Percentiles rank a stretch among this genome's conserved stretches.
Evolutionary conservation across 805 yeast species (phyloP).

Genomic region (Yarrowia sp.): DNA sequence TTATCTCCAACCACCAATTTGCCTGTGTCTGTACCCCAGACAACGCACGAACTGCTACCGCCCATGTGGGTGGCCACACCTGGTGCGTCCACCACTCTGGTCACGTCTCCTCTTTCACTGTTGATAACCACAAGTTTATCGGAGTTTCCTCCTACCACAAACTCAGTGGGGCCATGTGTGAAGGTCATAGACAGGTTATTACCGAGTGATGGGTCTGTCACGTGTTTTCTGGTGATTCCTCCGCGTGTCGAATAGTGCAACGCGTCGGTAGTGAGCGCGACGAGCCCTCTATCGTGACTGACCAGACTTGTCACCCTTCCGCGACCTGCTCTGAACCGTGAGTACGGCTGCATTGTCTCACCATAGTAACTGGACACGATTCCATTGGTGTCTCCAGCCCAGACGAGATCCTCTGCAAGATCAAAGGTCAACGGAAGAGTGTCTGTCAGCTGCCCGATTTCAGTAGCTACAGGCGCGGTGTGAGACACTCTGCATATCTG

Average conservation of each 20-base stretch:
- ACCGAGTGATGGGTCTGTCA: constrained; percentile 34
- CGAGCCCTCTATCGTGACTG: constrained; percentile 54
- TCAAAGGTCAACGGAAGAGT: constrained; percentile 54
- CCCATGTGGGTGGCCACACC: constrained; percentile 26
- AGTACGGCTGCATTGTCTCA: constrained; percentile 51
- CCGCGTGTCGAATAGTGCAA: constrained; percentile 54
- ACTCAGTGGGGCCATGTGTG: constrained; percentile 35
- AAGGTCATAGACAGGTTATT: constrained; percentile 34
- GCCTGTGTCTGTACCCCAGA: constrained; percentile 19
- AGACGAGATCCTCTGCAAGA: constrained; percentile 65
- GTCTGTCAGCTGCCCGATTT: constrained; percentile 28
- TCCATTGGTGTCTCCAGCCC: constrained; percentile 69
- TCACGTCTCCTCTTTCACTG: constrained; percentile 40
- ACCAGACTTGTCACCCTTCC: constrained; percentile 51
- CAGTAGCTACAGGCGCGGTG: constrained; percentile 28
- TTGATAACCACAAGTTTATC: constrained; percentile 37
- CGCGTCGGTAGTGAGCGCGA: constrained; percentile 52
- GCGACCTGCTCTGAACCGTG: constrained; percentile 53
- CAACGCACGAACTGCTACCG: constrained; percentile 22
- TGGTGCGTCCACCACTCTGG: constrained; percentile 32
- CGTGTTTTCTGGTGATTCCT: constrained; percentile 47
- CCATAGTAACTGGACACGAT: constrained; percentile 45
- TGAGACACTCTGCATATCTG: constrained; percentile 29
- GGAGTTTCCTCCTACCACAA: constrained; percentile 38
- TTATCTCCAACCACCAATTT: constrained; percentile 34